Base-by-base conservation (phyloP, 331 rosid genomes). In the Quercus lobata region DNA sequence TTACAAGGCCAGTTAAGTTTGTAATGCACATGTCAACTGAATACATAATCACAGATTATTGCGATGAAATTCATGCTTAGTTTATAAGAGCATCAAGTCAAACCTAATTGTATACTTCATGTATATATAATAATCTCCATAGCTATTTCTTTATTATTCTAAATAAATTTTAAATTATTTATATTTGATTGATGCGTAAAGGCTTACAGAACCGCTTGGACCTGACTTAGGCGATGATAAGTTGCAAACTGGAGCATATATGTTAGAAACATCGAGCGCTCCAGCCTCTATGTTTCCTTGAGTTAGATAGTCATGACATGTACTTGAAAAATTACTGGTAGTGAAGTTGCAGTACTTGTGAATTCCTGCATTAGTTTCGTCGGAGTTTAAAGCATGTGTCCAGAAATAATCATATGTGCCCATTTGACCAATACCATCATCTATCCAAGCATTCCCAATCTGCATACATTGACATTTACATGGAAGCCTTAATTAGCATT, bases 191-290 rank as follows among this genome's bases (percentile, higher is more conserved):
- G 10, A 58, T 58, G 17, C 10, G 21, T 5, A 34, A 18, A 14
- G 57, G 87, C 91, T 86, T 74, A 83, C 92, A 54, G 84, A 69
- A 72, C 52, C 35, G 49, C 65, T 69, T 5, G 72, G 27, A 55
- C 34, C 25, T 60, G 79, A 30, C 70, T 63, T 76, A 53, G 83
- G 15, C 61, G 73, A n/a, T 76, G 85, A 54, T 71, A 66, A 22
- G 63, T 78, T 24, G 61, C 91, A 91, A 71, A 16, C 7, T 17
- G 91, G 83, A 71, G 90, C 88, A 78, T 89, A 91, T 25, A 89
- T 35, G 81, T 86, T 83, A 79, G 89, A 84, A 69, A 81, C 57
- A 46, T 91, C 14, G 32, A 91, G 17, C 0, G 22, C 2, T 71
- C 90, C 91, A 22, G 56, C 2, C 72, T 91, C 92, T 0, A 15